Percentiles rank a stretch among this genome's conserved stretches.
Evolutionary conservation across 202 grass and related monocot species (phyloP).

Genomic region (Panicum virgatum): DNA sequence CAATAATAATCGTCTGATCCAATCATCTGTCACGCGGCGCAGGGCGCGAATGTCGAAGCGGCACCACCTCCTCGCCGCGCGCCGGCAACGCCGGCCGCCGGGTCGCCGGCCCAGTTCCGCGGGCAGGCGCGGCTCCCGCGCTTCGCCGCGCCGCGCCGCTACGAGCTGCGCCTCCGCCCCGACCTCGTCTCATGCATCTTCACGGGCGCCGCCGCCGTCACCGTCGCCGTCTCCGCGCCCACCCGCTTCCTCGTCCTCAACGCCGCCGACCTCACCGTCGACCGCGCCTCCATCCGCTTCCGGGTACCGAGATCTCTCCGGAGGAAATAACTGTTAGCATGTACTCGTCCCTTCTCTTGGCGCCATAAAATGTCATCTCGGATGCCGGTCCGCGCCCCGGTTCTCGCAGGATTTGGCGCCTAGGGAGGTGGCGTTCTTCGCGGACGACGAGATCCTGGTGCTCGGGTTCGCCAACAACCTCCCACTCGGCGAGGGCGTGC

Average conservation of each 20-base stretch:
- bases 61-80: neutral
- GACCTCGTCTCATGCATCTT: slow-evolving; percentile 65
- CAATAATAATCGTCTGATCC: neutral
- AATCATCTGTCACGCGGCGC: neutral
- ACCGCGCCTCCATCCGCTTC: slow-evolving; percentile 53
- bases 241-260: slow-evolving; percentile 87
- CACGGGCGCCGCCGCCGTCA: slow-evolving; percentile 45
- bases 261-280: slow-evolving; percentile 59
- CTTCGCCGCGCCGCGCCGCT: slow-evolving; percentile 59
- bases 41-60: slow-evolving; percentile 33
- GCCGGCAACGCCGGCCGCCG: neutral
- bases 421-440: slow-evolving; percentile 27
- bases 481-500: slow-evolving; percentile 49
- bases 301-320: neutral
- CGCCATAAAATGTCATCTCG: neutral
- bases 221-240: slow-evolving; percentile 48
- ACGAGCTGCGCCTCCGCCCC: slow-evolving; percentile 56
- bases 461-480: slow-evolving; percentile 52
- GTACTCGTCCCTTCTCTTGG: too few species aligned
- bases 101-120: slow-evolving; percentile 42
- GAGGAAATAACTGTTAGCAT: too few species aligned
- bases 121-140: slow-evolving; percentile 53
- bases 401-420: slow-evolving; percentile 48
- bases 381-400: neutral
- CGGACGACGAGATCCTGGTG: slow-evolving; percentile 66